These are phyloP conservation scores for Catenaria anguillulae DNA, from an alignment of 371 early-diverging fungal species.

Conservation along the genomic window DNA sequence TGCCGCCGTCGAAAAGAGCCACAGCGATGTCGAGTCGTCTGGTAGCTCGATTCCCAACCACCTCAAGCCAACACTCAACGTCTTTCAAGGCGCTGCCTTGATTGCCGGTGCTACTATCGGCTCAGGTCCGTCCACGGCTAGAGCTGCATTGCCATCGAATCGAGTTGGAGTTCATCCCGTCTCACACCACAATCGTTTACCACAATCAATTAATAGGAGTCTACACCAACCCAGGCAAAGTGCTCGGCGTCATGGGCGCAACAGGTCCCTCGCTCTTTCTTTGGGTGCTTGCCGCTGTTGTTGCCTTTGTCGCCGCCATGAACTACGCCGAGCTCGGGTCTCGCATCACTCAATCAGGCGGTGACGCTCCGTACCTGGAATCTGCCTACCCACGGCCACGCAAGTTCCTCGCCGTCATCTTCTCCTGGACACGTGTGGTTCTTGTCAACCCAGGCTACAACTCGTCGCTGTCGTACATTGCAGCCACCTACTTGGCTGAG, in stretches of 20 bases:
- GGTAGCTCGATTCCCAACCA: no score
- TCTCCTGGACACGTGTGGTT: slow-evolving; percentile 5
- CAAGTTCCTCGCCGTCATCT: slow-evolving; percentile 3
- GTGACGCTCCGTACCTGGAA: slow-evolving; percentile 8
- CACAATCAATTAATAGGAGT: slow-evolving; percentile 5
- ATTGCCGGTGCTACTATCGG: neutral
- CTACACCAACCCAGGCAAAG: slow-evolving; percentile 8
- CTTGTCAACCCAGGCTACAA: slow-evolving; percentile 8
- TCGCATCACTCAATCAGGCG: slow-evolving; percentile 3
- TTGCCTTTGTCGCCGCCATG: slow-evolving; percentile 5
- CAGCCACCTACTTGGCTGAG: neutral
- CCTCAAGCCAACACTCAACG: neutral
- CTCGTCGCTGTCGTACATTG: neutral
- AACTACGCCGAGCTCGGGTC: slow-evolving; percentile 9
- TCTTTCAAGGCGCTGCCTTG: slow-evolving; percentile 2
- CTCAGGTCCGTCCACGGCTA: neutral
- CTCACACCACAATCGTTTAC: no score
- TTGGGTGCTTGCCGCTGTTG: slow-evolving; percentile 9
- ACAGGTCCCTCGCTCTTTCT: slow-evolving; percentile 7
- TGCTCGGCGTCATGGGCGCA: slow-evolving; percentile 4
- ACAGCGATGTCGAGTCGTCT: no score
- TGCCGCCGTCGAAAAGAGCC: no score
- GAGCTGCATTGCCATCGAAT: no score
- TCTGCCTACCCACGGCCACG: neutral
- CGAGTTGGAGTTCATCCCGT: neutral